These are phyloP conservation scores for Phytophthora colocasiae DNA, from an alignment of 352 stramenopile genomes.

Conservation along the genomic window DNA sequence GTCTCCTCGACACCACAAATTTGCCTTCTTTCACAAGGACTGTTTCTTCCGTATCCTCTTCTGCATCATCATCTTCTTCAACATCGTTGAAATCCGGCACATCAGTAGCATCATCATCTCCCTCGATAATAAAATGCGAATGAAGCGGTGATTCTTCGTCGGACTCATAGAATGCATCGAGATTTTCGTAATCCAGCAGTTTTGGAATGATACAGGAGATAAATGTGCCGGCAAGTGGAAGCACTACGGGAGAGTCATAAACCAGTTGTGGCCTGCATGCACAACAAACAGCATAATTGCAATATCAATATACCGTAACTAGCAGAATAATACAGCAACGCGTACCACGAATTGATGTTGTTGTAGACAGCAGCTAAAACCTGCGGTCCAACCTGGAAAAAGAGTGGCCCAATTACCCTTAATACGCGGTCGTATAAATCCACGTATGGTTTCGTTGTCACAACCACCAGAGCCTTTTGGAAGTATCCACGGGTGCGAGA, in stretches of 20 bases:
- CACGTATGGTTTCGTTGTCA: conserved; percentile 74
- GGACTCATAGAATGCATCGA: conserved; percentile 47
- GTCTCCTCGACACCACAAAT: conserved; percentile 49
- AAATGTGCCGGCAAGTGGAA: conserved; percentile 79
- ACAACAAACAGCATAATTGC: neutral
- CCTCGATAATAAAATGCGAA: conserved; percentile 67
- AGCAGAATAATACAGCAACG: too few species aligned
- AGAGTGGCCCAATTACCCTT: conserved; percentile 74
- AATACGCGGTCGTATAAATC: conserved; percentile 83
- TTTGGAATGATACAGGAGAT: conserved; percentile 80
- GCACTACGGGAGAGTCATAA: conserved; percentile 50
- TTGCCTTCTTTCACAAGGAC: conserved; percentile 52
- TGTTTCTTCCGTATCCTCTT: conserved; percentile 31
- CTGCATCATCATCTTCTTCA: conserved; percentile 40
- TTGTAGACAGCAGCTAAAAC: conserved; percentile 78
- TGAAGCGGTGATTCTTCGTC: conserved; percentile 45
- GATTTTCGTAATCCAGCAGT: conserved; percentile 59
- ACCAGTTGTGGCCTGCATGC: conserved; percentile 57
- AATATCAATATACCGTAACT: conserved; percentile 1
- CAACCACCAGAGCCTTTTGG: conserved; percentile 85
- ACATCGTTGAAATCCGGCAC: conserved; percentile 38
- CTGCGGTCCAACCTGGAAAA: conserved; percentile 75
- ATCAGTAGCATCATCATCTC: conserved; percentile 48
- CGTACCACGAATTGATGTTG: conserved; percentile 76
- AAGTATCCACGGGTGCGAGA: conserved; percentile 79